Evolutionary conservation across 73 alveolate species (phyloP).

Genomic region (Paraurostyla sp.): DNA sequence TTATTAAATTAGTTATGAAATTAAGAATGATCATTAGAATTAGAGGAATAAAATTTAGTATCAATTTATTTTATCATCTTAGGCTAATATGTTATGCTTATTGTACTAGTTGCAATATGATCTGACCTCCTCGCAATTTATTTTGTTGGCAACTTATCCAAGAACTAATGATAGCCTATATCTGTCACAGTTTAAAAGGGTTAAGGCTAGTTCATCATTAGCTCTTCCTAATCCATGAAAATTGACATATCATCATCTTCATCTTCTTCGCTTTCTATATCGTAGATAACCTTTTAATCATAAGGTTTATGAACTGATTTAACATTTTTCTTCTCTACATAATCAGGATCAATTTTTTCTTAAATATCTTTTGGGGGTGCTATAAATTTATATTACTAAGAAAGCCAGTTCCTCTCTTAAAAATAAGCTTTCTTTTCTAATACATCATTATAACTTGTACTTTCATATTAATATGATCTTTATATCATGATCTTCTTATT

Average conservation of each 20-base stretch:
- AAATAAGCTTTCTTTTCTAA: neutral
- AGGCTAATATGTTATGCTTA: conserved; percentile 28
- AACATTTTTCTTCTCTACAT: neutral
- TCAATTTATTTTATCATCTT: no score
- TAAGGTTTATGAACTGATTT: neutral
- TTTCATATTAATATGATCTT: neutral
- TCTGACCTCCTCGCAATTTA: conserved; percentile 29
- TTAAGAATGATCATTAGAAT: no score
- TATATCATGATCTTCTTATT: neutral
- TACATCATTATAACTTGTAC: neutral
- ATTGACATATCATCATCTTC: neutral
- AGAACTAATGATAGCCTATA: neutral
- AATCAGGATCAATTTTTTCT: neutral
- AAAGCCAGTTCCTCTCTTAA: neutral
- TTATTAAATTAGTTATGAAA: no score
- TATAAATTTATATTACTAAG: neutral
- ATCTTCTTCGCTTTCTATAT: conserved; percentile 7
- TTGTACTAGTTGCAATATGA: conserved; percentile 1
- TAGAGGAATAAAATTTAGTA: no score
- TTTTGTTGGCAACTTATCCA: neutral
- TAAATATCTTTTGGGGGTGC: neutral
- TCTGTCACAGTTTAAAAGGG: conserved; percentile 28
- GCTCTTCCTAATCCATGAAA: neutral
- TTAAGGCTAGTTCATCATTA: no score
- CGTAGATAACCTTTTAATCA: neutral